Evolutionary conservation across 208 protist species (phyloP), one percentile per base, ranked within the genome.

Genomic region (Trichomonas gallinae): DNA sequence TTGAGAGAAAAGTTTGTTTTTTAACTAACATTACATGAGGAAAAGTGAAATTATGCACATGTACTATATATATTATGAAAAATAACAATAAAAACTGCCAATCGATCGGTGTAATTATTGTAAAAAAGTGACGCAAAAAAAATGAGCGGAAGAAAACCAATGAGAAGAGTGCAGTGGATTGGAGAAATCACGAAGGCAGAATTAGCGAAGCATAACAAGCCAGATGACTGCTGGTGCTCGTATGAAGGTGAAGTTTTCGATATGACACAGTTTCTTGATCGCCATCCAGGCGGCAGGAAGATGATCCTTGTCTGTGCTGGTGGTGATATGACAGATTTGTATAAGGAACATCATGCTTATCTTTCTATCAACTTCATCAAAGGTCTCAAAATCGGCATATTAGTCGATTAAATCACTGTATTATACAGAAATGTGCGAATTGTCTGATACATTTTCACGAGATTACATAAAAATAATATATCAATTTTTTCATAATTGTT

Each of bases 141-240:
- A 58, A 58, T 58, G 49, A 58, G 49, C 15, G 15, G 49, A 58
- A 8, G 15, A 21, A 15, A 15, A 58, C 49, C 49, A 8, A 58
- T 58, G 49, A 58, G 15, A 15, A 8, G 49, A 8, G 49, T 58
- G 49, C 49, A 58, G 15, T 58, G 49, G 49, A 58, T 58, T n/a
- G 31, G 63, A 8, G 63, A 82, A 34, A 34, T 82, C 63, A 82
- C 63, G 4, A 82, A 31, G n/a, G 63, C 2, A 26, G 97, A 97
- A 34, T 38, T 97, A 21, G 38, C n/a, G 0, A 44, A 21, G 44
- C 97, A 97, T 81, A 96, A 97, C 51, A 42, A n/a, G 3, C 21
- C 85, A 13, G 63, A 83, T n/a, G 97, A 97, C 72, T 97, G 63
- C 17, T 97, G 97, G 97, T 63, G 97, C 4, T 97, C 96, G 45